Evolutionary conservation across 352 stramenopile genomes (phyloP), one percentile per base, ranked within the genome.

Genomic region (Blastocystis sp.): DNA sequence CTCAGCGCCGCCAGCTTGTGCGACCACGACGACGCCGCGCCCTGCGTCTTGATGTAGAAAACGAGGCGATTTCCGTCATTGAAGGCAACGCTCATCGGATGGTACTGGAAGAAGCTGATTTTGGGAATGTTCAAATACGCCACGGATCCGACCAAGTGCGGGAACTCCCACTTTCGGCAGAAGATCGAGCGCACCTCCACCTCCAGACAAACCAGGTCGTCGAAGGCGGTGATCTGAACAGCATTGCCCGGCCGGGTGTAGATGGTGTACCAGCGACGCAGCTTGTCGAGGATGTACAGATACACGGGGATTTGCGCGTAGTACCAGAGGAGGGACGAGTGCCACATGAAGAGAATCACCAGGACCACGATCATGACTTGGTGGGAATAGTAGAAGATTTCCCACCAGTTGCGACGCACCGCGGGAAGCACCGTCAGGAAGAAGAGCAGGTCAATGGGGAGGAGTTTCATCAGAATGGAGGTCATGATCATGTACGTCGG

Each of bases 11-110:
- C 74, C 41, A 85, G 51, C 3, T 45, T 9, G 16, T 69, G 74
- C n/a, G 74, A 85, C 74, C 74, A 85, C 33, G 50, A 69, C 37
- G 16, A 24, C 35, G 37, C 26, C 24, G 39, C 45, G n/a, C 74
- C 74, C n/a, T 69, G 50, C 31, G 66, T 59, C 19, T 85, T 85
- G 74, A 85, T 85, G 61, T 55, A 85, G 60, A 85, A 85, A n/a
- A 35, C 51, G 31, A 85, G 33, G 26, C 19, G 16, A 41, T 69
- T 85, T 10, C 74, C 74, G 24, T 37, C 2, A 31, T 85, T 85
- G 41, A 55, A 85, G 26, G 74, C 74, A 16, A 85, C 29, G 13
- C 50, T 69, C 29, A 85, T 85, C 13, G 74, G 74, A 29, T 85
- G 74, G 29, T 85, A 85, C 19, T 85, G 50, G 10, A 85, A 67